Percentiles rank a stretch among this genome's conserved stretches.
These are phyloP conservation scores for Flaveria bidentis DNA, from an alignment of 129 eudicot genomes.

Conservation along the genomic window DNA sequence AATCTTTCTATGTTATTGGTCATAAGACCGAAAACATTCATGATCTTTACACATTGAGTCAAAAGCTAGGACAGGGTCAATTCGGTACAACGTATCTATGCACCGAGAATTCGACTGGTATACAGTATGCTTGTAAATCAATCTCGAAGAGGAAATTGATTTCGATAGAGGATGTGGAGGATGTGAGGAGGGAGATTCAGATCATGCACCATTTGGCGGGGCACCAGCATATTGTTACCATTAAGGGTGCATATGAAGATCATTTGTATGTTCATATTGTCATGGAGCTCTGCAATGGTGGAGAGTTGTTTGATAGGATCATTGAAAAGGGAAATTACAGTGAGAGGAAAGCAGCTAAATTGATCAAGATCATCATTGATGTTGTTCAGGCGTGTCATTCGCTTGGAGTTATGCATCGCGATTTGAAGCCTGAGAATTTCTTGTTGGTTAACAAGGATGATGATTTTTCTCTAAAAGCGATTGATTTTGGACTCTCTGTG, in stretches of 20 bases:
- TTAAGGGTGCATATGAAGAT: slow-evolving; percentile 26
- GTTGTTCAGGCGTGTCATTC: slow-evolving; percentile 23
- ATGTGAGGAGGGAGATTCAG: slow-evolving; percentile 28
- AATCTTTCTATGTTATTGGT: slow-evolving; percentile 14
- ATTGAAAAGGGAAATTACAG: slow-evolving; percentile 11
- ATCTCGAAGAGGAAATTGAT: slow-evolving; percentile 13
- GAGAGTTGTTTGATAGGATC: slow-evolving; percentile 19
- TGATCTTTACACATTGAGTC: slow-evolving; percentile 17
- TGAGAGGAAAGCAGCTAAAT: slow-evolving; percentile 15
- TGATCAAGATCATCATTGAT: slow-evolving; percentile 19
- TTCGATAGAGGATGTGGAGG: slow-evolving; percentile 10
- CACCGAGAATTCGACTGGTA: slow-evolving; percentile 18
- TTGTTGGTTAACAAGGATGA: slow-evolving; percentile 16
- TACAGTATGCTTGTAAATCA: slow-evolving; percentile 19
- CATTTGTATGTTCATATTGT: slow-evolving; percentile 13
- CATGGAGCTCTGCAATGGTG: slow-evolving; percentile 21
- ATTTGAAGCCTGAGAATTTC: slow-evolving; percentile 19
- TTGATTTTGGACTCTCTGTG: slow-evolving; percentile 17
- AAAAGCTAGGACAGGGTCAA: slow-evolving; percentile 18
- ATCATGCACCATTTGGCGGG: slow-evolving; percentile 24
- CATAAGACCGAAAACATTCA: slow-evolving; percentile 13
- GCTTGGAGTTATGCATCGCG: slow-evolving; percentile 22
- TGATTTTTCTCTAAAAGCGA: slow-evolving; percentile 17
- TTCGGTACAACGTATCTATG: slow-evolving; percentile 18
- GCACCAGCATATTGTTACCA: slow-evolving; percentile 17